Percentiles rank a stretch among this genome's conserved stretches.
These are phyloP conservation scores for Thelephora terrestris DNA, from an alignment of 1,284 basidiomycete genomes.

Conservation along the genomic window DNA sequence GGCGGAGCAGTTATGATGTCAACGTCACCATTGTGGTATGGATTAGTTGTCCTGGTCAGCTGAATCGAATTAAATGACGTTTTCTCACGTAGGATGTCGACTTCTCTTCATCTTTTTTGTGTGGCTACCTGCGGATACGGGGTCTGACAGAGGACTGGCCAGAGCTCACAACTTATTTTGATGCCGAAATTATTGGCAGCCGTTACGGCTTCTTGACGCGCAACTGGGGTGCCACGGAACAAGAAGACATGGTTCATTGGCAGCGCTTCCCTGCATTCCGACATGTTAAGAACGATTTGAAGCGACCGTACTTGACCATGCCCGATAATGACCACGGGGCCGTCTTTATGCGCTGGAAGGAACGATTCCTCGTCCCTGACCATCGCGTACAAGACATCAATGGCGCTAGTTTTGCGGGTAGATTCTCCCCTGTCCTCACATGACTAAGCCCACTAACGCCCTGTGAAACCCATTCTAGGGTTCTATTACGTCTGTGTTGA, in stretches of 20 bases:
- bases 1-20: constrained; percentile 48
- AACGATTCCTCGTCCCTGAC: constrained; percentile 90
- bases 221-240: constrained; percentile 78
- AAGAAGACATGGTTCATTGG: constrained; percentile 89
- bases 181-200: constrained; percentile 86
- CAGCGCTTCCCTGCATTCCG: constrained; percentile 84
- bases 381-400: constrained; percentile 90
- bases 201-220: constrained; percentile 83
- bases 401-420: constrained; percentile 91
- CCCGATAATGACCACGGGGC: constrained; percentile 64
- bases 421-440: constrained; percentile 1
- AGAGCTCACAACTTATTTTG: constrained; percentile 87
- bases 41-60: constrained; percentile 11
- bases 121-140: constrained; percentile 83
- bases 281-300: constrained; percentile 63
- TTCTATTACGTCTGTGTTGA: constrained; percentile 55
- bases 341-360: constrained; percentile 96
- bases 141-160: constrained; percentile 80
- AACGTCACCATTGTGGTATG: constrained; percentile 42
- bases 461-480: constrained; percentile 21
- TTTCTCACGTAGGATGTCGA: constrained; percentile 22
- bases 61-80: background rate
- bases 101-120: constrained; percentile 33
- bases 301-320: constrained; percentile 67
- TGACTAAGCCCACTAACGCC: constrained; percentile 2